Base-by-base conservation (phyloP, 1,139 yeast genomes). In the Ogataea hybrid region DNA sequence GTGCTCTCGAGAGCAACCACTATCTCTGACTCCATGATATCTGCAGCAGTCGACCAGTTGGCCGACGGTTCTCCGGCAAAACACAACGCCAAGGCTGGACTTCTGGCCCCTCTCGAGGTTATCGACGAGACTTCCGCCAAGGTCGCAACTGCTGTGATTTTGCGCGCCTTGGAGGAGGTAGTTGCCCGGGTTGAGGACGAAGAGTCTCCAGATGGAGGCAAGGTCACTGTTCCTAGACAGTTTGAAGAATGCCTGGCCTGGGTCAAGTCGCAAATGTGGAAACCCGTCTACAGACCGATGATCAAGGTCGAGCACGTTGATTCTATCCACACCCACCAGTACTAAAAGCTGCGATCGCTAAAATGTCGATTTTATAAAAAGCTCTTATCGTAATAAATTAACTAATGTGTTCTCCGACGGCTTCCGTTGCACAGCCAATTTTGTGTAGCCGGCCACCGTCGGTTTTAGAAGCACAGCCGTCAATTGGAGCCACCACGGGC, bases 201-300 rank as follows among this genome's bases (percentile, higher is more conserved):
- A 59, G 76, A 77, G 53, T 68, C 69, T 45, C 82, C 83, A 28
- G 68, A 68, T 45, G 83, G 82, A 44, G 71, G 64, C 36, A 64
- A 70, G 48, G 94, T 88, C 35, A 65, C 69, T 46, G 92, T 90
- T 42, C 97, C 97, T 44, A 73, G 87, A 57, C 89, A 84, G 52
- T 88, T 81, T 59, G 79, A 83, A 46, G 77, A 70, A 51, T 86
- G 96, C 72, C 75, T 85, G 54, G 74, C 73, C 51, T 90, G 97
- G 97, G 97, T 90, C 37, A 81, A 79, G 63, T 72, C 79, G 32
- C 97, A 89, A 70, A 90, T 92, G 97, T 90, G 97, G 97, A 79
- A 75, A 59, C 96, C 97, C 20, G 79, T 75, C 49, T 90, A 90
- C 69, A 80, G 96, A 69, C 95, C 95, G 32, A 75, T 86, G 71